Evolutionary conservation across 805 yeast genomes (phyloP).

Genomic region (Hanseniaspora vineae): DNA sequence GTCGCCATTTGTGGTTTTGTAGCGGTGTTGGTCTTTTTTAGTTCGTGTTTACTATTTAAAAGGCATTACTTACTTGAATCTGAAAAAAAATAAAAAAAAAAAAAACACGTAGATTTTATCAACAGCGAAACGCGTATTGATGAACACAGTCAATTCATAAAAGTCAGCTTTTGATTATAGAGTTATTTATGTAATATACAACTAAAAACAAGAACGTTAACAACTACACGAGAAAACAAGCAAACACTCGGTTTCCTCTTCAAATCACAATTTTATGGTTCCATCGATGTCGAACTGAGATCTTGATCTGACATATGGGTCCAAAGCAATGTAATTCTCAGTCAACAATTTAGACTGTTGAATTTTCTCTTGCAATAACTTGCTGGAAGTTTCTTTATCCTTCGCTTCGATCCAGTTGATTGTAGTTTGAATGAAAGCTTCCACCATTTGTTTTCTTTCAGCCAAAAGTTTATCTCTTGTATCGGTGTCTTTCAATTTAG

Average conservation of each 20-base stretch:
- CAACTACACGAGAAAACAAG: no score
- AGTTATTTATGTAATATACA: neutral
- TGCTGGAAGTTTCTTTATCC: conserved; percentile 34
- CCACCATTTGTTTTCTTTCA: conserved; percentile 43
- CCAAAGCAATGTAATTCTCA: conserved; percentile 53
- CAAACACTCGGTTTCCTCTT: no score
- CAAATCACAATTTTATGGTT: conserved; percentile 19
- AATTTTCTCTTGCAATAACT: conserved; percentile 41
- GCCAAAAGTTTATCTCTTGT: conserved; percentile 31
- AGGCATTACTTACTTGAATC: no score
- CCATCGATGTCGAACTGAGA: conserved; percentile 72
- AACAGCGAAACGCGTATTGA: no score
- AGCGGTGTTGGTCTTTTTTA: neutral
- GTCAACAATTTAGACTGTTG: conserved; percentile 39
- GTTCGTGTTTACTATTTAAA: neutral
- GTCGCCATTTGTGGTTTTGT: neutral
- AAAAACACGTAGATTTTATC: no score
- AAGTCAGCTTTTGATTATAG: no score
- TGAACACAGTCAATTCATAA: no score
- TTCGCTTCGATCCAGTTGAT: conserved; percentile 65
- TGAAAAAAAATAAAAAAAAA: neutral
- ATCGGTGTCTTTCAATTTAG: conserved; percentile 29
- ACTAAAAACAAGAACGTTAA: no score
- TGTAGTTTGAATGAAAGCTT: conserved; percentile 50
- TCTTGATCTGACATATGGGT: conserved; percentile 72